Evolutionary conservation across 345 rosid genomes (phyloP), one percentile per base, ranked within the genome.

Genomic region (Melastoma malabathricum): DNA sequence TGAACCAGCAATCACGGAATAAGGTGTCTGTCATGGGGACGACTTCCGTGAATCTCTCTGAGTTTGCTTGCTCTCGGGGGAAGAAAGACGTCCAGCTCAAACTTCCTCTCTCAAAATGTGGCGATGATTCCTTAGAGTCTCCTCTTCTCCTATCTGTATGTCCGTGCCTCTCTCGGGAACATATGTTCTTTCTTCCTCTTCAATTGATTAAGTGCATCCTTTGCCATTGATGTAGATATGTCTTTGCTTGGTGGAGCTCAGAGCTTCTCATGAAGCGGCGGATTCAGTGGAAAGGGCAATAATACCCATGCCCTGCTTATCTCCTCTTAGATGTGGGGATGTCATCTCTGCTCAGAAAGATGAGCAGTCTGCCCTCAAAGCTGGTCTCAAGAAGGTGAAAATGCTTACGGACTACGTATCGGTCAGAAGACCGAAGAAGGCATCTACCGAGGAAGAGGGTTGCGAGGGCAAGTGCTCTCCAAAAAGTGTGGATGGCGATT

Each of bases 351-450:
- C 72, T 9, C 95, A 77, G 49, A 84, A 82, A 69, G 74, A 81
- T 14, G 94, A 90, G 71, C 62, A 67, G 45, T 86, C 94, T 61
- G 92, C 83, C 43, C 76, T 90, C 1, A 90, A 90, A 80, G 87
- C 86, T 15, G 89, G 98, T 48, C 74, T 90, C 43, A 77, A 89
- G 59, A 86, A 76, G 76, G 92, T 90, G 41, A 90, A 86, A 64
- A 70, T 82, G 5, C 82, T 86, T 53, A 86, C 86, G 0, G 76
- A 69, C 47, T 86, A 80, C 57, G 89, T 90, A 54, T 81, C 94
- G 15, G 68, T 55, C 22, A 72, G 80, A 48, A 79, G 71, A 66
- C 82, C 81, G 0, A 80, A 79, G 48, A 80, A 84, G 57, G 81
- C 80, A 16, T 77, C 75, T 46, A 75, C 69, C 8, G 94, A 78